A percentile compares a stretch with the other conserved stretches of the same genome.
Conservation (phyloP, 139 green algal genomes). For the Tetraselmis striata region DNA sequence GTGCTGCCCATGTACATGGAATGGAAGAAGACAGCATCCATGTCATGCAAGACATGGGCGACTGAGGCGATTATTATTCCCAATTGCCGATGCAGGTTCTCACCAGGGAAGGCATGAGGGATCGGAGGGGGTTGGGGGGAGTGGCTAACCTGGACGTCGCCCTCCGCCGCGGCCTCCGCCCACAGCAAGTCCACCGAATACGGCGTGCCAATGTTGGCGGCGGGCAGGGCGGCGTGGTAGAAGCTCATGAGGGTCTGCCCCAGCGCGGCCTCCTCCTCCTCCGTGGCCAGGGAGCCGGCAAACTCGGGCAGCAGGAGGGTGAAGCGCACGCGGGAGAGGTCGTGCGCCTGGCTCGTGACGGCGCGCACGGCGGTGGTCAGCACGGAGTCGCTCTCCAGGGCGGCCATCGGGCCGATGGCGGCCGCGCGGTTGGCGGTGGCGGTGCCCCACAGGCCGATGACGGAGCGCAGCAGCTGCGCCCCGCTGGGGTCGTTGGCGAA, state of each 20-base stretch:
- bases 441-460: not conserved
- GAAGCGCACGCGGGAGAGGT: not conserved
- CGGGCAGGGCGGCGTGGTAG: not conserved
- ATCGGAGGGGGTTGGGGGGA: not conserved
- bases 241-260: not conserved
- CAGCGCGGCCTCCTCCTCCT: not conserved
- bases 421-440: not conserved
- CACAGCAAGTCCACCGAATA: not conserved
- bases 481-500: not conserved
- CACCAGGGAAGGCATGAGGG: no score
- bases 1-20: no score
- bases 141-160: not conserved
- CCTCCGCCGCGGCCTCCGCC: not conserved
- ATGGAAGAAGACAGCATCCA: no score
- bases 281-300: not conserved
- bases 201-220: not conserved
- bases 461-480: not conserved
- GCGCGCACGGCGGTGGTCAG: not conserved
- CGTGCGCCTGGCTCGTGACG: not conserved
- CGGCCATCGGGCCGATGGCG: not conserved
- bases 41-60: no score
- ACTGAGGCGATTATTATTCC: no score
- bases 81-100: no score
- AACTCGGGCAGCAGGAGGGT: not conserved
- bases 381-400: not conserved